Evolutionary conservation across 1,284 basidiomycete genomes (phyloP).

Genomic region (Moesziomyces globuligerus): DNA sequence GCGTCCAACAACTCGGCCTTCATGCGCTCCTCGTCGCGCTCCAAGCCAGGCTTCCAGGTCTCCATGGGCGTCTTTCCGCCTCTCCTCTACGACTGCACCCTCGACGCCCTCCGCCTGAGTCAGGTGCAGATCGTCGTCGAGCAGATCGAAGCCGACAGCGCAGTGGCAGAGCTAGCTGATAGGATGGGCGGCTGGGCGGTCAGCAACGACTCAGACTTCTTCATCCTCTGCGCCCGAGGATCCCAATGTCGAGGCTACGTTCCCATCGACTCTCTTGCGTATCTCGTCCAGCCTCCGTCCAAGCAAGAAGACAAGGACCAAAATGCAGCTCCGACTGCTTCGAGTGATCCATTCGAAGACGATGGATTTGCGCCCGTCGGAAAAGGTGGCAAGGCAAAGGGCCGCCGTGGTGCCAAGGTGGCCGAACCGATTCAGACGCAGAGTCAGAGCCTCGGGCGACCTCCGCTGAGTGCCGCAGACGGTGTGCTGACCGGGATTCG

Average conservation of each 20-base stretch:
- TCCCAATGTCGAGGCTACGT: constrained; percentile 50
- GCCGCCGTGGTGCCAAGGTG: constrained; percentile 9
- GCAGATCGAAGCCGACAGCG: constrained; percentile 54
- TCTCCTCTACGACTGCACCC: constrained; percentile 37
- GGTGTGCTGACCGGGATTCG: constrained; percentile 24
- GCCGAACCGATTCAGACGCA: not conserved
- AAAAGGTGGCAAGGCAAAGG: constrained; percentile 23
- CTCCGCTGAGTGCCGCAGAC: constrained; percentile 11
- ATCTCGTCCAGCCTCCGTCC: constrained; percentile 27
- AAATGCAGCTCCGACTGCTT: not conserved
- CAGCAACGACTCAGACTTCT: constrained; percentile 59
- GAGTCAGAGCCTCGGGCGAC: constrained; percentile 3
- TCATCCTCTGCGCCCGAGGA: constrained; percentile 55
- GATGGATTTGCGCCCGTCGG: constrained; percentile 55
- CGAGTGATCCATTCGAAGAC: constrained; percentile 21
- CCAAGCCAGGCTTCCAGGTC: constrained; percentile 40
- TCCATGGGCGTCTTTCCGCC: constrained; percentile 48
- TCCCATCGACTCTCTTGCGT: constrained; percentile 51
- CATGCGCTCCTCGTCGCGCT: constrained; percentile 46
- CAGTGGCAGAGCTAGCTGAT: constrained; percentile 54
- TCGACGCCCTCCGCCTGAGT: constrained; percentile 35
- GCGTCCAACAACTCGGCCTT: constrained; percentile 44
- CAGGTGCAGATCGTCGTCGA: constrained; percentile 45
- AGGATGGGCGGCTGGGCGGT: constrained; percentile 50
- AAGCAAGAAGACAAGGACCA: constrained; percentile 1